Conservation (phyloP, 805 yeast species). For the Clavispora phyllophila region DNA sequence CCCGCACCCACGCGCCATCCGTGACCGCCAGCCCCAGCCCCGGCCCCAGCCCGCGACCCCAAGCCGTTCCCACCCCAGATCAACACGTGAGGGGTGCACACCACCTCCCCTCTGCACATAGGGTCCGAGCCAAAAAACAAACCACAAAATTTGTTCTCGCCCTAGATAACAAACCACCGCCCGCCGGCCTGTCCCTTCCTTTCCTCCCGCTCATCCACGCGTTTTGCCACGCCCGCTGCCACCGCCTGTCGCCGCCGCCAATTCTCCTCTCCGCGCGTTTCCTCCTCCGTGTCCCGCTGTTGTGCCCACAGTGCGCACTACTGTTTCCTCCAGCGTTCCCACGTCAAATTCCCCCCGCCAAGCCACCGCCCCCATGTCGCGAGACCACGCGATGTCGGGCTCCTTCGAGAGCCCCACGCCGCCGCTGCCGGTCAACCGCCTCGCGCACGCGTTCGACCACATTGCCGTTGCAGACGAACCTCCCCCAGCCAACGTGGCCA, state of each 20-base stretch:
- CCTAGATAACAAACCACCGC: background rate
- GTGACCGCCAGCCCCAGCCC: too few species aligned
- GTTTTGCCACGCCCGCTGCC: background rate
- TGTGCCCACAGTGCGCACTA: background rate
- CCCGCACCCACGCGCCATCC: too few species aligned
- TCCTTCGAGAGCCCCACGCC: background rate
- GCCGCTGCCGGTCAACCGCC: background rate
- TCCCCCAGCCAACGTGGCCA: background rate
- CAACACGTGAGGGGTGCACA: background rate
- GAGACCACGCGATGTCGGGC: background rate
- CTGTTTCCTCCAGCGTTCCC: background rate
- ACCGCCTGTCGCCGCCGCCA: background rate
- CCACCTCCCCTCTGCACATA: background rate
- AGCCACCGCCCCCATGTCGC: background rate
- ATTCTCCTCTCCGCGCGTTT: background rate
- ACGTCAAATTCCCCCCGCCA: background rate
- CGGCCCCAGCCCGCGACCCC: too few species aligned
- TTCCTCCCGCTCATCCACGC: background rate
- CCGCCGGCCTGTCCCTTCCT: background rate
- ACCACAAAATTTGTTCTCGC: slow-evolving; percentile 1
- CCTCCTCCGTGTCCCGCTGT: too few species aligned
- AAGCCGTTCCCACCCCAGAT: background rate
- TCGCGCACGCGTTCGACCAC: background rate
- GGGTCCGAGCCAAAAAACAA: background rate
- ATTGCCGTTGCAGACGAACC: background rate